Percentiles rank a stretch among this genome's conserved stretches.
Conservation (phyloP, 192 early-diverging fungal genomes). For the Backusella psychrophila region DNA sequence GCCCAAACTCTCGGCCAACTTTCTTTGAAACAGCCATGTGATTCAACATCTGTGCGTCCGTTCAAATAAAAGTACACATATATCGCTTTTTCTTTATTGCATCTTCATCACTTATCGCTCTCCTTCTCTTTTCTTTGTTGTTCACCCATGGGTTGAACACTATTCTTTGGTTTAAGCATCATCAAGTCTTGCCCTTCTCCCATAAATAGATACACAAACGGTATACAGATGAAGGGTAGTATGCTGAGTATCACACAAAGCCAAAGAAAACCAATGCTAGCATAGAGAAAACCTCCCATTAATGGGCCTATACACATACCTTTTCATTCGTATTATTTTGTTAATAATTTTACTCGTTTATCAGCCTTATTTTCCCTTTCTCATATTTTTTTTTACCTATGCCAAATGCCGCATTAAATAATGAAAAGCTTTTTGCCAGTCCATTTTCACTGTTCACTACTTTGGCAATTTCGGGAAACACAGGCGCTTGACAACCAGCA, state of each 20-base stretch:
- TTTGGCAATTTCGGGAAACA: conserved; percentile 42
- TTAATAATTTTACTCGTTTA: not conserved
- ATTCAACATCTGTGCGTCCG: not conserved
- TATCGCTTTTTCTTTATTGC: not conserved
- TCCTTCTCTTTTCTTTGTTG: not conserved
- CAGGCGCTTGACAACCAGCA: conserved; percentile 38
- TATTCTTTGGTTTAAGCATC: not conserved
- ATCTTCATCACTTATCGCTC: not conserved
- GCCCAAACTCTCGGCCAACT: too few relatives aligned
- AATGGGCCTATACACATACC: conserved; percentile 32
- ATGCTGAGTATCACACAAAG: conserved; percentile 18
- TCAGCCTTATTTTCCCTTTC: not conserved
- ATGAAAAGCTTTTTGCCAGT: conserved; percentile 39
- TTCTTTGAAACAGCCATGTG: not conserved
- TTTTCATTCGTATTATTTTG: not conserved
- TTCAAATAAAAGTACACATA: not conserved
- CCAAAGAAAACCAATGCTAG: conserved; percentile 34
- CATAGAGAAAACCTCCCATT: conserved; percentile 22
- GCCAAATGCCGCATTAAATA: conserved; percentile 46
- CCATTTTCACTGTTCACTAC: conserved; percentile 39
- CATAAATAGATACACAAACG: conserved; percentile 13
- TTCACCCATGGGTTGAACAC: not conserved
- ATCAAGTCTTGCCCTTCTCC: not conserved
- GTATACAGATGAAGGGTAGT: conserved; percentile 16
- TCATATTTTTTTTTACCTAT: conserved; percentile 14